phyloP scores from a whole-genome alignment of 306 rosid genomes.

The Inga leiocalycina region DNA sequence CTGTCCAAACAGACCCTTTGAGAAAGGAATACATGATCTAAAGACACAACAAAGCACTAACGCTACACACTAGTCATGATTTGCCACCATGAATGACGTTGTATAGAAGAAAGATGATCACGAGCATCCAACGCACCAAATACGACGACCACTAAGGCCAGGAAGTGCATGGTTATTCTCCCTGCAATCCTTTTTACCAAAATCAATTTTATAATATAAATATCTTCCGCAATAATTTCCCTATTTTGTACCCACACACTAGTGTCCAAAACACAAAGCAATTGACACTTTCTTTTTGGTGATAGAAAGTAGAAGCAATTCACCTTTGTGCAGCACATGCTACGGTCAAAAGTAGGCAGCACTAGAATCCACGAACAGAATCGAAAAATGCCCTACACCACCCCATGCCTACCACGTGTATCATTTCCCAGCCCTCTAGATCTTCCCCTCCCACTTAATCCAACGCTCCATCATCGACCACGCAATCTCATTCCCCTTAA shows the following conservation, averaged over 20 bases:
- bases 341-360: background rate
- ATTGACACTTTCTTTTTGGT: background rate
- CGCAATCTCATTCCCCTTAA: constrained; percentile 31
- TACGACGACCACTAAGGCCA: no score
- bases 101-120: no score
- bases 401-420: constrained; percentile 13
- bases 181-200: no score
- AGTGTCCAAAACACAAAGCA: background rate
- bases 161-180: no score
- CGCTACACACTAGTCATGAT: no score
- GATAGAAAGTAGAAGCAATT: background rate
- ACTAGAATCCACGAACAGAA: background rate
- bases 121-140: no score
- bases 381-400: background rate
- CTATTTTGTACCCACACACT: background rate
- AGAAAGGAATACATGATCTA: no score
- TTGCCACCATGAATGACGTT: no score
- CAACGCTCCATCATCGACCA: constrained; percentile 14
- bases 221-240: background rate
- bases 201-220: no score
- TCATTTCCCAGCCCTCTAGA: background rate
- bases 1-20: no score
- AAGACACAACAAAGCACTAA: no score
- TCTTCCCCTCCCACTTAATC: constrained; percentile 6
- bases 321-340: background rate